Percentiles rank a stretch among this genome's conserved stretches.
phyloP scores from a whole-genome alignment of 139 green algal genomes.

The Chlamydomonas urium region DNA sequence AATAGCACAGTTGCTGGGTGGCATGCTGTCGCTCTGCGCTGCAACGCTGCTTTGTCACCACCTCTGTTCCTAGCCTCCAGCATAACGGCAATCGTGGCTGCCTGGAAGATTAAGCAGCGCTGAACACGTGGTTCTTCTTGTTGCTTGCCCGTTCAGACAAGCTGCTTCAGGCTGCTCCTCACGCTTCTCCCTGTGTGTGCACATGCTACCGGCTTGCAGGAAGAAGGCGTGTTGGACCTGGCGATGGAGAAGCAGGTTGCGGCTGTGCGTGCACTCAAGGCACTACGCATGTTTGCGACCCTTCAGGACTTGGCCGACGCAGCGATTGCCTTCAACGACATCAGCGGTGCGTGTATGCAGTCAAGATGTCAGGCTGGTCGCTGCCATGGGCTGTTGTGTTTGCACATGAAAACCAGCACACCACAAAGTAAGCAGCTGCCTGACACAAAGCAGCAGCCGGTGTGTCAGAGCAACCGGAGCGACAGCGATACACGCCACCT shows the following conservation, averaged over 20 bases:
- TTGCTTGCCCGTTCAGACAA: too few species aligned
- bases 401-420: background rate
- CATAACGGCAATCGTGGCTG: too few species aligned
- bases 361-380: background rate
- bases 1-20: too few species aligned
- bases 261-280: conserved; percentile 28
- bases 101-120: too few species aligned
- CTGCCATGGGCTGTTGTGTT: background rate
- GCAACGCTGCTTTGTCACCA: too few species aligned
- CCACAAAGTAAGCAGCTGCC: background rate
- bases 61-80: too few species aligned
- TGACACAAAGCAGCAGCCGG: background rate
- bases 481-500: background rate
- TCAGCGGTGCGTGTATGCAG: conserved; percentile 35
- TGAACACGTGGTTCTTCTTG: too few species aligned
- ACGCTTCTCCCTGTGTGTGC: background rate
- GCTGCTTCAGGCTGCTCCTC: background rate
- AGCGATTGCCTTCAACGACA: conserved; percentile 61
- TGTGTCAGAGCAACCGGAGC: background rate
- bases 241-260: conserved; percentile 35
- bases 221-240: conserved; percentile 24
- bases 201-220: conserved; percentile 15
- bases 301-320: conserved; percentile 73
- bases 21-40: too few species aligned
- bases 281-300: conserved; percentile 55